phyloP scores from a whole-genome alignment of 139 green algal genomes.

The Chlamydomonas incerta region DNA sequence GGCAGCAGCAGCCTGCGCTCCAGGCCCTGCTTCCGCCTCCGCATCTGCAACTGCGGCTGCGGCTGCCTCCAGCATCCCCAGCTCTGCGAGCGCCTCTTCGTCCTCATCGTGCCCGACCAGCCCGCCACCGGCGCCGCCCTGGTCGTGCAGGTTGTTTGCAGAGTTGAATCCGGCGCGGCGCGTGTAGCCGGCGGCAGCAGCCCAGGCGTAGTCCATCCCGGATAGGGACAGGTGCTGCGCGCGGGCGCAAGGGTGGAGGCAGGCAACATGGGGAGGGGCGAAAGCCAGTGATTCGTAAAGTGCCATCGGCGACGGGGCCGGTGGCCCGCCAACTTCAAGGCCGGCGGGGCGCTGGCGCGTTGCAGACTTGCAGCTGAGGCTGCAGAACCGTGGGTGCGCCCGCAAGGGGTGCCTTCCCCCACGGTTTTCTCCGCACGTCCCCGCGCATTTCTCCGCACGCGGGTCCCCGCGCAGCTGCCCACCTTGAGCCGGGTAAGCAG shows the following conservation, averaged over 20 bases:
- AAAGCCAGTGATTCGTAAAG: neutral
- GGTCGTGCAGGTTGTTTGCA: constrained; percentile 1
- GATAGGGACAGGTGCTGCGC: constrained; percentile 3
- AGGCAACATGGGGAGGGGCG: neutral
- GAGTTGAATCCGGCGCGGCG: neutral
- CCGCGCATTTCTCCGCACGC: neutral
- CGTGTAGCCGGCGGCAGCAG: constrained; percentile 4
- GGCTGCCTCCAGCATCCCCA: too few species aligned
- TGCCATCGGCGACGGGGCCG: too few species aligned
- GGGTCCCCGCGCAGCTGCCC: neutral
- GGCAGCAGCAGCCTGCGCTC: too few species aligned
- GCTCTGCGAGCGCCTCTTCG: neutral
- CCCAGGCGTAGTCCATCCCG: constrained; percentile 40
- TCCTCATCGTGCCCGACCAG: neutral
- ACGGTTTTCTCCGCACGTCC: too few species aligned
- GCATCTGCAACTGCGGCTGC: too few species aligned
- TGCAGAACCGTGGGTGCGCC: neutral
- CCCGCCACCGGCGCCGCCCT: neutral
- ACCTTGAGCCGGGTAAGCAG: neutral
- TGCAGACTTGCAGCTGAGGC: neutral
- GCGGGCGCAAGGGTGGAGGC: neutral
- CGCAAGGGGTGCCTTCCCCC: too few species aligned
- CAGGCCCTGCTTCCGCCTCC: too few species aligned
- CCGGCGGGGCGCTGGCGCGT: too few species aligned
- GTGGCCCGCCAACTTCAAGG: too few species aligned